Evolutionary conservation across 2,329 filamentous ascomycete species (phyloP).

Genomic region (Diaporthe ampelina): DNA sequence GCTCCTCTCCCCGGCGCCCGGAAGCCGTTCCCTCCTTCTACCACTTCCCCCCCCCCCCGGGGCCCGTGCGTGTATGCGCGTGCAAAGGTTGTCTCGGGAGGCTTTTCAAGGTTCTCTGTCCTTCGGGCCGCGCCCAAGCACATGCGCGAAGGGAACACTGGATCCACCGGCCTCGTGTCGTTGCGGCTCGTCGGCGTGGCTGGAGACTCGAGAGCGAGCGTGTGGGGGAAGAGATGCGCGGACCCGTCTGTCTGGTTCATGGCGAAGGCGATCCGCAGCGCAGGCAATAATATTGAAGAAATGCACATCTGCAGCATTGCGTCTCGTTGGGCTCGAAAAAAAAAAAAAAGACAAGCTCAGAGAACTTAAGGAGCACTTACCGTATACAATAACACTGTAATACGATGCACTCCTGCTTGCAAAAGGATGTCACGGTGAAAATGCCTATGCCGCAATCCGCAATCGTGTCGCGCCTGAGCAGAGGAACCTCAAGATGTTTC

Average conservation of each 20-base stretch:
- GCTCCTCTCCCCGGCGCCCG: not conserved
- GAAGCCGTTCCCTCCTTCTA: not conserved
- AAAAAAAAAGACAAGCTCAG: not conserved
- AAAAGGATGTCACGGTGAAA: not conserved
- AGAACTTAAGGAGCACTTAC: not conserved
- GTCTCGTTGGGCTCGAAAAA: not conserved
- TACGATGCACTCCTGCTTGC: not conserved
- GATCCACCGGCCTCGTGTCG: slow-evolving; percentile 14
- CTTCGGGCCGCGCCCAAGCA: slow-evolving; percentile 10
- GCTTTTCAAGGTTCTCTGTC: slow-evolving; percentile 24
- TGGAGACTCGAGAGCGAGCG: not conserved
- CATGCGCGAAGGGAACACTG: slow-evolving; percentile 10
- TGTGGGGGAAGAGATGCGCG: not conserved
- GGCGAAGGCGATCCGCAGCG: too few relatives aligned
- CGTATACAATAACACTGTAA: not conserved
- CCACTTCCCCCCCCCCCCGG: not conserved
- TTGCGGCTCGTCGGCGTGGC: not conserved
- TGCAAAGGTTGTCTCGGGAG: slow-evolving; percentile 30
- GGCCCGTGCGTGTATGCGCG: slow-evolving; percentile 11
- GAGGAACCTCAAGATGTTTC: not conserved
- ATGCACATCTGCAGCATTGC: not conserved
- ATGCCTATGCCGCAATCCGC: too few relatives aligned
- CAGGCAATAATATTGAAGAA: not conserved
- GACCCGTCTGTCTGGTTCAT: not conserved
- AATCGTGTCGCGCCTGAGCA: not conserved